phyloP scores from a whole-genome alignment of 441 rosid genomes.

The Pelargonium australe region DNA sequence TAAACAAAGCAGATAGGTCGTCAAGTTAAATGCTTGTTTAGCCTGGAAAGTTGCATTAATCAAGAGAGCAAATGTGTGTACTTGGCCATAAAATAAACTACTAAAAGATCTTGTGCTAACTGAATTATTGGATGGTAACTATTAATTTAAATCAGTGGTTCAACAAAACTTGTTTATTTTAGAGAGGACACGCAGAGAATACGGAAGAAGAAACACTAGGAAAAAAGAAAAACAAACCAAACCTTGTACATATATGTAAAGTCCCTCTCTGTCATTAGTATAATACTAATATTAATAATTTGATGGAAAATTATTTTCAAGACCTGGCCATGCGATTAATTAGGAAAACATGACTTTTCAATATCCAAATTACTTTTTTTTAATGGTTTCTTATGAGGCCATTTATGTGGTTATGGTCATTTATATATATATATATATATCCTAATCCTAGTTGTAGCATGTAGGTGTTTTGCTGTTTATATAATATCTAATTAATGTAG shows the following conservation, averaged over 20 bases:
- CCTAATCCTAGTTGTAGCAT: no score
- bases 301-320: no score
- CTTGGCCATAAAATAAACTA: no score
- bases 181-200: neutral
- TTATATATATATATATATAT: no score
- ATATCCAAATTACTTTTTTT: no score
- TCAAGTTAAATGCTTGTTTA: neutral
- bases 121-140: constrained; percentile 32
- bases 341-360: no score
- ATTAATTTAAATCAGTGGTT: constrained; percentile 25
- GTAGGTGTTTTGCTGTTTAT: no score
- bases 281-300: no score
- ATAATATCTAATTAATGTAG: no score
- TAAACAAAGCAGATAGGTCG: constrained; percentile 17
- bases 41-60: neutral
- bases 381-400: no score
- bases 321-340: no score
- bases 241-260: neutral
- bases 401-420: no score
- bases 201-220: neutral
- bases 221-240: neutral
- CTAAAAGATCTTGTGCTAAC: neutral
- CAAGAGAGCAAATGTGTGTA: neutral
- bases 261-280: neutral
- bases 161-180: constrained; percentile 25